Evolutionary conservation across 306 rosid genomes (phyloP), one percentile per base, ranked within the genome.

Genomic region (Quercus wislizeni): DNA sequence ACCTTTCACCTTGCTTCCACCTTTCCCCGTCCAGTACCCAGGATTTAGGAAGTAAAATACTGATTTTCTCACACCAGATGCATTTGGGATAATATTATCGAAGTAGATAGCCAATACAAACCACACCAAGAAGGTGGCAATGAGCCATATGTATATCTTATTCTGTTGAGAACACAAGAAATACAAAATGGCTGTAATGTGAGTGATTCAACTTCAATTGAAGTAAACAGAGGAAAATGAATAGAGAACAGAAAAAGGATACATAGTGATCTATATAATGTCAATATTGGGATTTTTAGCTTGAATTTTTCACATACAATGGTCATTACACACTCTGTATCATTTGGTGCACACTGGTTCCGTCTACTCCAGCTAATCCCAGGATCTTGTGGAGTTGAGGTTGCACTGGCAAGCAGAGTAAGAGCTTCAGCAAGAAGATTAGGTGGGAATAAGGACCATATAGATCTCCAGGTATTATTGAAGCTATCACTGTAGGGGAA

Each of bases 371-470:
- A 94, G 86, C 95, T 88, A 72, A 94, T 57, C 65, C 99, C 97
- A 0, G 74, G 38, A 79, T 83, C 91, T 78, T 87, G 83, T 56
- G 90, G 77, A 33, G 85, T 88, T 56, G 85, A n/a, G 59, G 89
- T 89, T 55, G 93, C 97, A 2, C 49, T 21, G 30, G 92, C 75
- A 55, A 94, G 98, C 30, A 92, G 55, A 1, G 13, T 0, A 84
- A 94, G 76, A 74, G 88, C 97, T 86, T 87, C 41, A 76, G 97
- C 85, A 62, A 94, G 91, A 82, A 92, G 93, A 76, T 92, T 92
- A 30, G 99, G 99, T 0, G 99, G 97, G 88, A 91, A 92, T 31
- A 94, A 54, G 55, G 99, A 91, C 95, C 95, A 91, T 81, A 87
- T 3, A 59, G 18, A 3, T 81, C 84, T 88, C 33, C 54, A 1